Evolutionary conservation across 805 yeast genomes (phyloP), one percentile per base, ranked within the genome.

Genomic region (Pichia californica): DNA sequence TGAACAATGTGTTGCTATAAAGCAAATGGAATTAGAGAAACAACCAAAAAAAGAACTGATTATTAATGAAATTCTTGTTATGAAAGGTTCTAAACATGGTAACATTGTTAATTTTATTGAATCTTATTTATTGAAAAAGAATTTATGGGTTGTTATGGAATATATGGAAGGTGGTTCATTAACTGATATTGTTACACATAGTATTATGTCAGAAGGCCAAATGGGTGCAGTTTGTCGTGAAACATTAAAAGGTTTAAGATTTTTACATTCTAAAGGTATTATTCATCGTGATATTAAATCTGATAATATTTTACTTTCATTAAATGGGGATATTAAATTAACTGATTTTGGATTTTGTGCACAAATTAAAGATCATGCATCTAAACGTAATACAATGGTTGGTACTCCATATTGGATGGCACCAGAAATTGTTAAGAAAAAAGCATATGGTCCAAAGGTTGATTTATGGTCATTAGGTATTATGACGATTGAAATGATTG

Each of bases 141-240:
- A 83, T 53, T 70, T 93, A 43, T 93, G 99, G 99, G 98, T 93
- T 9, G 80, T 93, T 18, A 93, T 93, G 99, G 99, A 93, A 64
- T 93, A 87, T 60, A 93, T 93, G 99, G 97, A 93, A 62, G 99
- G 99, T 49, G 99, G 99, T 3, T 83, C 95, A 0, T 70, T 93
- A 53, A 91, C 99, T 0, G 99, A 93, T 65, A 91, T 93, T 28
- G 95, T 93, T 15, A 87, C 95, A 0, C 89, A 89, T 60, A 78
- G 79, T 59, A 74, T 77, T 46, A 79, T 93, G 83, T 79, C 94
- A 2, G 99, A 93, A 57, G 87, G 85, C 13, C 98, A 93, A 63
- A 93, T 93, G 59, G 95, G 95, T 33, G 88, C 96, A 1, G 96
- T 93, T 20, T 88, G 95, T 55, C 74, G 93, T 46, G 99, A 93